phyloP scores from a whole-genome alignment of 495 filamentous ascomycete species.

The Ramalina intermedia region DNA sequence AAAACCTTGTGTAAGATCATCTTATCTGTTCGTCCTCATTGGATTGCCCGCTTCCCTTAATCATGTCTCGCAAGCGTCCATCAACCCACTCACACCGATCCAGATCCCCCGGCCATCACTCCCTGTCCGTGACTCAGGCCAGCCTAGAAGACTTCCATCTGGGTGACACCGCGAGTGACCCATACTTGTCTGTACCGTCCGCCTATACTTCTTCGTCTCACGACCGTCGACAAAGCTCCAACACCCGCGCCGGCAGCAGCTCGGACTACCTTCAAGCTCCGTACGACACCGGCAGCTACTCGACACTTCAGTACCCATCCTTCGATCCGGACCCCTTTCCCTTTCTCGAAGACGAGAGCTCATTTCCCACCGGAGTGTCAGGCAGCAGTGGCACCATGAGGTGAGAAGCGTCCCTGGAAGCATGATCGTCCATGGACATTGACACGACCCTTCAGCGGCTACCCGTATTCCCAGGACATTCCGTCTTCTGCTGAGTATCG shows the following conservation, averaged over 20 bases:
- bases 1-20: neutral
- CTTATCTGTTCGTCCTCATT: neutral
- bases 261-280: conserved; percentile 6
- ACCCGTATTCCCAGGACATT: too few species aligned
- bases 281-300: conserved; percentile 9
- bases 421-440: too few species aligned
- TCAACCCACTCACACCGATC: conserved; percentile 14
- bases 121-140: conserved; percentile 16
- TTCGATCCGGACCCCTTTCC: neutral
- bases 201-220: conserved; percentile 4
- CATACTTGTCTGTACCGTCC: conserved; percentile 7
- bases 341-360: neutral
- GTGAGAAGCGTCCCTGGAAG: neutral
- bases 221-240: conserved; percentile 1
- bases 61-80: conserved; percentile 15
- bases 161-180: conserved; percentile 10
- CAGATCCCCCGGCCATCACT: conserved; percentile 8
- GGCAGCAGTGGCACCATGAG: neutral
- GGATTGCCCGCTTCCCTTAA: conserved; percentile 5
- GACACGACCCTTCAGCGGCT: too few species aligned
- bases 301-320: neutral
- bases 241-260: conserved; percentile 1
- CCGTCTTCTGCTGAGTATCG: too few species aligned
- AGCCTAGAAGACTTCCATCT: conserved; percentile 15
- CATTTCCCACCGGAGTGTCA: neutral